A percentile compares a stretch with the other conserved stretches of the same genome.
These are phyloP conservation scores for Lactarius pseudohatsudake DNA, from an alignment of 768 basidiomycete species.

Conservation along the genomic window DNA sequence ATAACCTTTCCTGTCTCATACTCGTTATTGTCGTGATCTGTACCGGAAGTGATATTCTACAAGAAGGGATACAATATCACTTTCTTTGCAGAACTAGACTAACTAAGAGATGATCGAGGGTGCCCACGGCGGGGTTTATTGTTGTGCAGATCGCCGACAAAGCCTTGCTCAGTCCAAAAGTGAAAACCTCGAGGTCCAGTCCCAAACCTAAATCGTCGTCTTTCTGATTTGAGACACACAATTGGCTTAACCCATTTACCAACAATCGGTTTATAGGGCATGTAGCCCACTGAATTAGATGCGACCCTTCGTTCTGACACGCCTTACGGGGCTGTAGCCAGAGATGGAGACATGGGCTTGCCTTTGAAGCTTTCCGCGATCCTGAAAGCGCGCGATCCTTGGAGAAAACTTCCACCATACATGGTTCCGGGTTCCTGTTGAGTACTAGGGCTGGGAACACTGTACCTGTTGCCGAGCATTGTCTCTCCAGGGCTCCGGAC, in stretches of 20 bases:
- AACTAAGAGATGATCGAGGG: neutral
- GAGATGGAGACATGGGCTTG: neutral
- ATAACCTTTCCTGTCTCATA: neutral
- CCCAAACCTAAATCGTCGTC: neutral
- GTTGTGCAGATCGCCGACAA: constrained; percentile 7
- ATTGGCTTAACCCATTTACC: constrained; percentile 10
- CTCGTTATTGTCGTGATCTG: constrained; percentile 8
- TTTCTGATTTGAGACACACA: constrained; percentile 7
- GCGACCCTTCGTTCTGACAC: neutral
- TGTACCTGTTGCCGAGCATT: neutral
- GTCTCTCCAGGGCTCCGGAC: constrained; percentile 10
- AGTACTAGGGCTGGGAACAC: neutral
- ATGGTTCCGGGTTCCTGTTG: neutral
- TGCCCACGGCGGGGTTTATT: constrained; percentile 5
- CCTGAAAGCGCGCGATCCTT: neutral
- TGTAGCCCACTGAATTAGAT: neutral
- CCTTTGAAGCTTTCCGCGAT: neutral
- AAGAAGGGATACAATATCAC: neutral
- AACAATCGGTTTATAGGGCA: constrained; percentile 9
- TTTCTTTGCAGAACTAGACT: constrained; percentile 11
- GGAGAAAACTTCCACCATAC: neutral
- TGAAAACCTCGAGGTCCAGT: neutral
- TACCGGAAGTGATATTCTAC: neutral
- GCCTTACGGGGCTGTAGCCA: neutral
- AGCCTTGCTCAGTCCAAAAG: constrained; percentile 1